These are phyloP conservation scores for Isochrysis galbana DNA, from an alignment of 78 protist species.

Conservation along the genomic window DNA sequence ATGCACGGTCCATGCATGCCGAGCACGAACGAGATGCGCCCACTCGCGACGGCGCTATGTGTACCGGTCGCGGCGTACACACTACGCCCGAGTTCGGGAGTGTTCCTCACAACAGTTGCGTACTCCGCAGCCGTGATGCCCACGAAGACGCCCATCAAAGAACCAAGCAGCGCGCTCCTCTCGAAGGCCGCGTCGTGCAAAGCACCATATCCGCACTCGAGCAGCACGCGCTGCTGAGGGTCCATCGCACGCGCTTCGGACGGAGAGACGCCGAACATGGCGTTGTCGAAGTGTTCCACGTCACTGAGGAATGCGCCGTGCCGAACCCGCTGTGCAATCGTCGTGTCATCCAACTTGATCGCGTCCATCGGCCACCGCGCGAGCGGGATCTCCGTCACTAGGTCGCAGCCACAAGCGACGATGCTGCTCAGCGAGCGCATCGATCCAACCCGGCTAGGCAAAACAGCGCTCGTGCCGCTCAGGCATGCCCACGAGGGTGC, in stretches of 20 bases:
- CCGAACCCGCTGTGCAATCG: background rate
- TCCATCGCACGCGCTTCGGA: conserved; percentile 20
- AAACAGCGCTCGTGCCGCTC: background rate
- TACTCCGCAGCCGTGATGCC: background rate
- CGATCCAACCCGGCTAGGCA: background rate
- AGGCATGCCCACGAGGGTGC: background rate
- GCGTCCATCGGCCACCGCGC: background rate
- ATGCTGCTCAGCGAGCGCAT: background rate
- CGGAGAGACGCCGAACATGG: background rate
- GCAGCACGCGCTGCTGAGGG: conserved; percentile 29
- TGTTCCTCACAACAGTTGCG: background rate
- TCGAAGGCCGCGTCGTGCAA: background rate
- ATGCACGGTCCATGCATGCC: conserved; percentile 78
- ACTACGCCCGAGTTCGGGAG: no score
- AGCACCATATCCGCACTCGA: background rate
- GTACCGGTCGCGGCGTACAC: background rate
- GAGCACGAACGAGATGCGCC: conserved; percentile 68
- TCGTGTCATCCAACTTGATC: no score
- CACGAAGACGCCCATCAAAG: background rate
- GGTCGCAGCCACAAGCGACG: background rate
- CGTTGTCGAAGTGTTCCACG: background rate
- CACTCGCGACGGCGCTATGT: background rate
- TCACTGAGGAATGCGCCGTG: background rate
- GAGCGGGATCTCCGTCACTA: background rate
- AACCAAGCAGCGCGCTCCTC: background rate